Percentiles rank a stretch among this genome's conserved stretches.
Conservation (phyloP, 805 yeast species). For the Metschnikowia baotianmanensis region DNA sequence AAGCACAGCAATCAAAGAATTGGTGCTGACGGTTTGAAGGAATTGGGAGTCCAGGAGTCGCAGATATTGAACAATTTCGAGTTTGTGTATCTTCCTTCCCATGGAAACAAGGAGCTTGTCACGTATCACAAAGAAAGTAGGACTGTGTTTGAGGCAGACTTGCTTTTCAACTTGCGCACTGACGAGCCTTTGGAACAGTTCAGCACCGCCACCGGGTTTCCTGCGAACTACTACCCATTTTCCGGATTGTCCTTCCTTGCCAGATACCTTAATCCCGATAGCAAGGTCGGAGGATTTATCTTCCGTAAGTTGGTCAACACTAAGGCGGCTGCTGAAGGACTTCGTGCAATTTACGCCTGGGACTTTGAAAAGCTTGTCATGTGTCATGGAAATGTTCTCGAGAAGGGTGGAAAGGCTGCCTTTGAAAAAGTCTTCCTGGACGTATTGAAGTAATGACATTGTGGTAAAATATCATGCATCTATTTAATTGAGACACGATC, state of each 20-base stretch:
- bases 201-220: conserved; percentile 45
- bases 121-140: conserved; percentile 46
- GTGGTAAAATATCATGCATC: too few species aligned
- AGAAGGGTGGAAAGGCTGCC: conserved; percentile 15
- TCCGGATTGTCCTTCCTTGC: conserved; percentile 43
- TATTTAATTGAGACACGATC: too few species aligned
- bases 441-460: background rate
- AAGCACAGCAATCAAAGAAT: conserved; percentile 35
- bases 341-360: conserved; percentile 23
- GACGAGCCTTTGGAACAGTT: conserved; percentile 41
- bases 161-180: conserved; percentile 54
- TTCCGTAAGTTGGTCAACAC: conserved; percentile 25
- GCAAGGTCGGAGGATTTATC: conserved; percentile 31
- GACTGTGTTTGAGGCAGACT: conserved; percentile 57
- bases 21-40: conserved; percentile 22
- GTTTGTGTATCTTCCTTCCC: conserved; percentile 56
- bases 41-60: conserved; percentile 36
- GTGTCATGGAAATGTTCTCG: conserved; percentile 24
- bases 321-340: conserved; percentile 15
- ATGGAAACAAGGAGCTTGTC: conserved; percentile 58
- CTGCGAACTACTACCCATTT: conserved; percentile 40
- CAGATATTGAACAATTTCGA: conserved; percentile 44
- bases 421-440: conserved; percentile 17
- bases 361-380: conserved; percentile 26
- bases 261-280: conserved; percentile 41